Evolutionary conservation across 441 rosid genomes (phyloP), one percentile per base, ranked within the genome.

Genomic region (Erodium chrysanthum): DNA sequence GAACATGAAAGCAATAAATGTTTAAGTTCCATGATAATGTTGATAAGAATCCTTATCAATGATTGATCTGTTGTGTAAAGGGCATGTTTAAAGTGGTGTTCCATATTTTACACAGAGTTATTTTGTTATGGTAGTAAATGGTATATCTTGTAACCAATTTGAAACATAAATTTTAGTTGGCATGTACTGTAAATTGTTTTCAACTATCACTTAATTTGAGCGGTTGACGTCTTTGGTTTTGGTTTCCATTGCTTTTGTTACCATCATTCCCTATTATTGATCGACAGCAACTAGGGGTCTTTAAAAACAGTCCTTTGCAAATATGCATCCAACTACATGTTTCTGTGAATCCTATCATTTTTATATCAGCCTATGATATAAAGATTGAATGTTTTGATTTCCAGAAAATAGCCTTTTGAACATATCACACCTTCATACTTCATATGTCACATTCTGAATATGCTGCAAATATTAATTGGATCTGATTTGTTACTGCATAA

Each of bases 231-330:
- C 50, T 44, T 44, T 44, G 50, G 40, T 29, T 21, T 61, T 58
- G 33, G n/a, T 66, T 48, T 69, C 71, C 31, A 37, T 72, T 37
- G 25, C 54, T 42, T 60, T 10, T 15, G 8, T 29, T 15, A 1
- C 23, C 10, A n/a, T 17, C 17, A 54, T 1, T 21, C 60, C 60
- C n/a, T 54, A 54, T 54, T 17, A 8, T 18, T 54, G 21, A 54
- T 54, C 23, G 5, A 44, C 50, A 2, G 3, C n/a, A 44, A 44
- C 11, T 44, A 9, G 11, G 15, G 50, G 44, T 7, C 44, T 37
- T 37, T 8, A 37, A 7, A 37, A 37, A 9, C 44, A 37, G 35
- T 5, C 35, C 35, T 29, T 29, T 29, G 35, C 35, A 29, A 29
- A 5, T 29, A 5, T 29, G 5, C 35, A 5, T 29, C 35, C 35